Base-by-base conservation (phyloP, 2,329 filamentous ascomycete species). In the Emmonsiellopsis sp. region DNA sequence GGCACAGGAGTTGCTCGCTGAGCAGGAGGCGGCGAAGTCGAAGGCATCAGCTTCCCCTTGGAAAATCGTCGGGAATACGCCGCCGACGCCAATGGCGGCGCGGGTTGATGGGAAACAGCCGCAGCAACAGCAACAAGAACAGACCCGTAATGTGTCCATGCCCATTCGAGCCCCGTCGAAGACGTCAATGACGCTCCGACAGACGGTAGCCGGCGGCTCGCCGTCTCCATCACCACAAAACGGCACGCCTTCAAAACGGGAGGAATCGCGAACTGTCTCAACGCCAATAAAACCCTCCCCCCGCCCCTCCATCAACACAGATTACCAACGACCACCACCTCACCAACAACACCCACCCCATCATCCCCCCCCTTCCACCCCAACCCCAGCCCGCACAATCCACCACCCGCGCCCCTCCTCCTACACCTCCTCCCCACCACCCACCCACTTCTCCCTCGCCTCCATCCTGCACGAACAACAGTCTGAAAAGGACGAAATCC, bases 381-480 rank as follows among this genome's bases (percentile, higher is more conserved):
- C 11, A 64, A 54, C 61, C 65, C 66, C 40, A 57, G 65, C n/a
- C 68, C 71, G 35, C 68, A 73, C 47, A 72, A 70, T 30, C 13
- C 76, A 79, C 16, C 84, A 82, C 52, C 67, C 66, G 26, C 68
- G 65, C 3, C 60, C 62, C 20, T 65, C 66, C 50, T 61, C 61
- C 30, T 80, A 0, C 86, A 30, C 32, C 34, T 35, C 46, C 20
- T 49, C 46, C 11, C 46, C 88, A 52, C 79, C 81, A 1, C 76
- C 79, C 2, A 70, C 85, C 3, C 86, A 88, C 2, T 73, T 90
- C 10, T 90, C 86, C 35, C 85, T 98, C 73, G 82, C 84, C 13
- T 89, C 95, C 60, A 98, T 98, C 54, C 86, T 97, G 11, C 84
- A 84, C 7, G 84, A 95, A 64, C 90, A 98, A 70, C 83, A 86